Evolutionary conservation across 2,329 filamentous ascomycete genomes (phyloP).

Genomic region (Scedosporium boydii): DNA sequence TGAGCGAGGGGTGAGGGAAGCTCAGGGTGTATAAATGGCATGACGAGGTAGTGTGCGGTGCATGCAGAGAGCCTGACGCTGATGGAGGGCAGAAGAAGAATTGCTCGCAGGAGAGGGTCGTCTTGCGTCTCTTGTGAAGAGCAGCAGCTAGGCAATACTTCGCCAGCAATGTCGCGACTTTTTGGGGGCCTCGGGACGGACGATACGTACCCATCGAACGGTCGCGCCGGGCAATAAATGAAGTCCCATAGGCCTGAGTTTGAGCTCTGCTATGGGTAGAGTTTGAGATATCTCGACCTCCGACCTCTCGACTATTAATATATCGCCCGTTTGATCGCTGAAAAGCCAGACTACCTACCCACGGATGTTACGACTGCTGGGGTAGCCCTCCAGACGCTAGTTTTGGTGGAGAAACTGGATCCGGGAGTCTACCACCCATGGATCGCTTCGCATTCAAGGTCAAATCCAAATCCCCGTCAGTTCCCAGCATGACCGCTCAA

Average conservation of each 20-base stretch:
- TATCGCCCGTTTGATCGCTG: background rate
- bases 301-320: background rate
- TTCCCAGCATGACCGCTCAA: too few relatives aligned
- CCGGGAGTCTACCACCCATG: background rate
- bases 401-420: background rate
- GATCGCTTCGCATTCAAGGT: background rate
- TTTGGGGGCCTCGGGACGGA: background rate
- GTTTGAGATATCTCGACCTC: background rate
- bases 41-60: background rate
- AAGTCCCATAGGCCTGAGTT: background rate
- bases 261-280: background rate
- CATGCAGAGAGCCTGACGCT: background rate
- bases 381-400: background rate
- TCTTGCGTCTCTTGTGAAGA: background rate
- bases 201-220: background rate
- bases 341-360: background rate
- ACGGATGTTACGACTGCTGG: background rate
- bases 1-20: background rate
- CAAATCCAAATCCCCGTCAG: background rate
- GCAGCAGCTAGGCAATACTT: background rate
- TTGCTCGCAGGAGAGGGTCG: background rate
- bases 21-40: background rate
- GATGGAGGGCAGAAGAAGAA: background rate
- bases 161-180: background rate
- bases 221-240: background rate